A percentile compares a stretch with the other conserved stretches of the same genome.
These are phyloP conservation scores for Ustilago nuda DNA, from an alignment of 1,284 basidiomycete genomes.

Conservation along the genomic window DNA sequence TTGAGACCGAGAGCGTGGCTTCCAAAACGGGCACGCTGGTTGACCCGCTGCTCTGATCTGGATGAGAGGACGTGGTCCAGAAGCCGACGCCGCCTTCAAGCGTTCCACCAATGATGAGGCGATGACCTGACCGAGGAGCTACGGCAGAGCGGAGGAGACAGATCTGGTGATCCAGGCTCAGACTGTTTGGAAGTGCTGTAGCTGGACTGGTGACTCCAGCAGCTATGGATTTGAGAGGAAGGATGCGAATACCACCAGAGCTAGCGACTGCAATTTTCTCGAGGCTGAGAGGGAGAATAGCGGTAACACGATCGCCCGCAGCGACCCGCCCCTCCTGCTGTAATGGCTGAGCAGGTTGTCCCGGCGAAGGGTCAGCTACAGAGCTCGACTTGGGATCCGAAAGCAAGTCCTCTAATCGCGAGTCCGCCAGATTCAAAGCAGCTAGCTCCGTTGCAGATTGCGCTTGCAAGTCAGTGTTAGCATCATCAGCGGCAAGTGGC, in stretches of 20 bases:
- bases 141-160: slow-evolving; percentile 41
- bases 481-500: not conserved
- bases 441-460: slow-evolving; percentile 15
- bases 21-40: slow-evolving; percentile 73
- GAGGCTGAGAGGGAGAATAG: slow-evolving; percentile 41
- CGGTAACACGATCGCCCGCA: slow-evolving; percentile 15
- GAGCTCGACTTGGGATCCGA: not conserved
- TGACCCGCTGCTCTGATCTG: not conserved
- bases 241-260: slow-evolving; percentile 19
- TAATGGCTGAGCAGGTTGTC: not conserved
- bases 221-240: slow-evolving; percentile 23
- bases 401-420: slow-evolving; percentile 20
- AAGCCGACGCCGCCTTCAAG: slow-evolving; percentile 57
- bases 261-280: slow-evolving; percentile 37
- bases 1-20: slow-evolving; percentile 79
- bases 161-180: slow-evolving; percentile 27
- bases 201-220: not conserved
- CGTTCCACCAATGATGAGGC: slow-evolving; percentile 53
- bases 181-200: slow-evolving; percentile 9
- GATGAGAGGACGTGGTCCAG: slow-evolving; percentile 65
- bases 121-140: slow-evolving; percentile 37
- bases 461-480: not conserved
- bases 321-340: not conserved
- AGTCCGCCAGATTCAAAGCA: slow-evolving; percentile 15
- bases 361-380: not conserved